Conservation (phyloP, 176 grass and related monocot species). For the Triticum dicoccoides region DNA sequence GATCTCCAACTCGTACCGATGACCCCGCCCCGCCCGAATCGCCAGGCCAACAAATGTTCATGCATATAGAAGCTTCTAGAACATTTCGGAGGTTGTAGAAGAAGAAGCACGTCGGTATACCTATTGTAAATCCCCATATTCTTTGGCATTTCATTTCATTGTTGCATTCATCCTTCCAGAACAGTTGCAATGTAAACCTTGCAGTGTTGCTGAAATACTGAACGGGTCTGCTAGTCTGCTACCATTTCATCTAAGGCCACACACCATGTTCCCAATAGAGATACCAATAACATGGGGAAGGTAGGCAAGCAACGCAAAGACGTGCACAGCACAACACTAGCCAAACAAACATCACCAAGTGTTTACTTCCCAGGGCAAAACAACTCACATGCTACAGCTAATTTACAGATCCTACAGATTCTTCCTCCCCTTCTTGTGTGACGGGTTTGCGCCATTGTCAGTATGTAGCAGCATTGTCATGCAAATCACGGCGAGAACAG, state of each 20-base stretch:
- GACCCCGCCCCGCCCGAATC: neutral
- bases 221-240: neutral
- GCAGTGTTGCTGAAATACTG: neutral
- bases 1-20: constrained; percentile 54
- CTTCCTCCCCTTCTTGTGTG: neutral
- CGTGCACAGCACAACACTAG: neutral
- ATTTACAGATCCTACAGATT: constrained; percentile 23
- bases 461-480: neutral
- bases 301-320: neutral
- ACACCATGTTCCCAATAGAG: neutral
- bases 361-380: neutral
- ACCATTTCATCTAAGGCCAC: neutral
- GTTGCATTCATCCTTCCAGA: neutral
- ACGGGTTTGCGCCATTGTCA: neutral
- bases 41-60: neutral
- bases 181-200: neutral
- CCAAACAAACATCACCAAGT: neutral
- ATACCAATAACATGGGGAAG: neutral
- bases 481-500: neutral
- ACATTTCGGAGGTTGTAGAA: neutral
- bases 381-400: neutral
- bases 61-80: neutral
- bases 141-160: neutral
- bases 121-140: neutral
- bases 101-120: neutral